These are phyloP conservation scores for Stereocaulon alpinum DNA, from an alignment of 495 filamentous ascomycete genomes.

Conservation along the genomic window DNA sequence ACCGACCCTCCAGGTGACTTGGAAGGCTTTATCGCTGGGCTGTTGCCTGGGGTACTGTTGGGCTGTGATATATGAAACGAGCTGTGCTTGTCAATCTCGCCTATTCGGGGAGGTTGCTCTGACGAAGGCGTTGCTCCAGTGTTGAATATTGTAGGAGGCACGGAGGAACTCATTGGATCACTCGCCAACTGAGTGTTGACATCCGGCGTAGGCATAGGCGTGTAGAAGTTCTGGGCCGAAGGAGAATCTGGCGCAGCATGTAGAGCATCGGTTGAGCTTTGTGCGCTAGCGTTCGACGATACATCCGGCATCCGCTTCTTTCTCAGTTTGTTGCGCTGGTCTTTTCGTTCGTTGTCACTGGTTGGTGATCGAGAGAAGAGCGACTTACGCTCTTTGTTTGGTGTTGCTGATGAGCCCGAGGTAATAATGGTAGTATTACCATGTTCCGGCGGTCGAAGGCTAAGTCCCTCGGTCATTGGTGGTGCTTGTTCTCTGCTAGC, in stretches of 20 bases:
- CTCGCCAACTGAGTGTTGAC: slow-evolving; percentile 15
- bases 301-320: slow-evolving; percentile 71
- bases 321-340: slow-evolving; percentile 71
- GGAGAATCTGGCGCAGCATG: slow-evolving; percentile 32
- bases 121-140: slow-evolving; percentile 21
- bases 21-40: slow-evolving; percentile 41
- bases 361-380: slow-evolving; percentile 61
- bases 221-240: slow-evolving; percentile 22
- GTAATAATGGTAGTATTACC: slow-evolving; percentile 29
- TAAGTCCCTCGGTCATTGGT: slow-evolving; percentile 22
- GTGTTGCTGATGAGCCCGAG: slow-evolving; percentile 46
- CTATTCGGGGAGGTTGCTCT: slow-evolving; percentile 22
- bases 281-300: slow-evolving; percentile 61
- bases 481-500: slow-evolving; percentile 23
- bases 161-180: slow-evolving; percentile 23
- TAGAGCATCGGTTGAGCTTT: slow-evolving; percentile 74
- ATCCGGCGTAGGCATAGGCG: slow-evolving; percentile 19
- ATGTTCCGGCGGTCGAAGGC: slow-evolving; percentile 32
- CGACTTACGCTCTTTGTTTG: slow-evolving; percentile 57
- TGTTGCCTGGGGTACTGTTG: slow-evolving; percentile 13
- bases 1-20: slow-evolving; percentile 58
- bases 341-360: slow-evolving; percentile 47
- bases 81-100: slow-evolving; percentile 20
- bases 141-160: slow-evolving; percentile 13
- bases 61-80: slow-evolving; percentile 17